Conservation (phyloP, 2,329 filamentous ascomycete species). For the Exophiala aquamarina region DNA sequence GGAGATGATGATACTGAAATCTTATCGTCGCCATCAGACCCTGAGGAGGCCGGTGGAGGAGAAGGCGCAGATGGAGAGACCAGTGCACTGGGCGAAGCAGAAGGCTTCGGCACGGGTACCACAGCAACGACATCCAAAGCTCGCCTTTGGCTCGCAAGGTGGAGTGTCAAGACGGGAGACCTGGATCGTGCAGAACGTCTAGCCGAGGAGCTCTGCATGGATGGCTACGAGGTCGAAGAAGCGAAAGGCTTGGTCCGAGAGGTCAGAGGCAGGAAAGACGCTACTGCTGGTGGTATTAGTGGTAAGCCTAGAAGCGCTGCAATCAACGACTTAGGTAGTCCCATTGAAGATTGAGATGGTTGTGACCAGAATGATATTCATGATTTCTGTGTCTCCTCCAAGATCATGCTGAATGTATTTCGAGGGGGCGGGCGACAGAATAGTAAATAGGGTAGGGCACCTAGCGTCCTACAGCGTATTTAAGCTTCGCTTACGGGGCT, state of each 20-base stretch:
- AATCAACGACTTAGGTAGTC: too few species aligned
- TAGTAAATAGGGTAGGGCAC: too few species aligned
- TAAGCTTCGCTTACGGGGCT: too few species aligned
- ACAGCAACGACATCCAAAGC: conserved; percentile 90
- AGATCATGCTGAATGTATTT: too few species aligned
- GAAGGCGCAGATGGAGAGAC: conserved; percentile 34
- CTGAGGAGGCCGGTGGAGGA: conserved; percentile 37
- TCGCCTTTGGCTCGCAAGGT: conserved; percentile 86
- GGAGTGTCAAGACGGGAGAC: conserved; percentile 74
- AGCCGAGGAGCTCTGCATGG: conserved; percentile 88
- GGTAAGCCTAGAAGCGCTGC: too few species aligned
- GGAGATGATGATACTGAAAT: conserved; percentile 37
- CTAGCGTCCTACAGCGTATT: too few species aligned
- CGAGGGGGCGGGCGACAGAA: too few species aligned
- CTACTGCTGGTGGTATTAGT: background rate
- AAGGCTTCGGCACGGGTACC: conserved; percentile 70
- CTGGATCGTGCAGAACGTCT: conserved; percentile 74
- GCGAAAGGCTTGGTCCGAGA: conserved; percentile 90
- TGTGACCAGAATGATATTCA: too few species aligned
- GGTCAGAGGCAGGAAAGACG: conserved; percentile 72
- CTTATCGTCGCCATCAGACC: conserved; percentile 16
- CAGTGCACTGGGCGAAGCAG: conserved; percentile 35
- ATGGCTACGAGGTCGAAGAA: conserved; percentile 94
- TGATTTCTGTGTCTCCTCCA: too few species aligned
- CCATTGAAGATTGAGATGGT: too few species aligned